Evolutionary conservation across 1,284 basidiomycete genomes (phyloP).

Genomic region (Athelia sp.): DNA sequence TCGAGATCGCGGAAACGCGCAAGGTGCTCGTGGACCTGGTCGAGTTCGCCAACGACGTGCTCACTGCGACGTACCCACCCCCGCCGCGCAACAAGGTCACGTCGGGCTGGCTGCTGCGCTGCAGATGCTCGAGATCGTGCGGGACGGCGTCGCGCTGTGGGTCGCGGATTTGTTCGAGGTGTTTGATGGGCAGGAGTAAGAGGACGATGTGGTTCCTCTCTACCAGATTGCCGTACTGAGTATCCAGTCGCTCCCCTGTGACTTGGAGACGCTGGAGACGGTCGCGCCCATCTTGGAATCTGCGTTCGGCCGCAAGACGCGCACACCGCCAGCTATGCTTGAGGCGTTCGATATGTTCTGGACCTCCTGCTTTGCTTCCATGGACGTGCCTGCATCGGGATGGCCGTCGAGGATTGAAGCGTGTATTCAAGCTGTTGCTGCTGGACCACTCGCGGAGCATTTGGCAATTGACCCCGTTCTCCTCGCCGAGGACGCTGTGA

Average conservation of each 20-base stretch:
- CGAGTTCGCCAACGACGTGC: constrained; percentile 52
- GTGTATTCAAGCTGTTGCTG: constrained; percentile 25
- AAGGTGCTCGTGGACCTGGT: constrained; percentile 44
- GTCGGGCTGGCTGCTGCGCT: constrained; percentile 53
- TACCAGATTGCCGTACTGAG: constrained; percentile 52
- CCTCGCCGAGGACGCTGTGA: constrained; percentile 5
- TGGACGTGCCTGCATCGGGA: constrained; percentile 34
- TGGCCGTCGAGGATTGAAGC: constrained; percentile 46
- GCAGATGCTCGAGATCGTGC: constrained; percentile 38
- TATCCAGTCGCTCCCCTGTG: constrained; percentile 39
- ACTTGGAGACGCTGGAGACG: constrained; percentile 31
- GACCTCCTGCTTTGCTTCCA: constrained; percentile 37
- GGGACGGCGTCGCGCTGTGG: constrained; percentile 59
- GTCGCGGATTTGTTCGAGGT: constrained; percentile 49
- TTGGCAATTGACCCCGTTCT: constrained; percentile 5
- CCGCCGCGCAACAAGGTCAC: constrained; percentile 45
- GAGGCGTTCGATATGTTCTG: constrained; percentile 59
- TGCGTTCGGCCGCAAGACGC: constrained; percentile 42
- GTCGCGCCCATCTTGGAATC: constrained; percentile 48
- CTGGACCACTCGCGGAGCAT: constrained; percentile 4
- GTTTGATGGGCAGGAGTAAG: constrained; percentile 49
- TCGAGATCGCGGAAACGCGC: constrained; percentile 44
- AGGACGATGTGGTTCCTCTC: constrained; percentile 53
- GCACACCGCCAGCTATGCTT: constrained; percentile 32
- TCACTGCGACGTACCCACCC: constrained; percentile 63